phyloP scores from a whole-genome alignment of 2,329 filamentous ascomycete genomes.

The Epichloe aotearoae region DNA sequence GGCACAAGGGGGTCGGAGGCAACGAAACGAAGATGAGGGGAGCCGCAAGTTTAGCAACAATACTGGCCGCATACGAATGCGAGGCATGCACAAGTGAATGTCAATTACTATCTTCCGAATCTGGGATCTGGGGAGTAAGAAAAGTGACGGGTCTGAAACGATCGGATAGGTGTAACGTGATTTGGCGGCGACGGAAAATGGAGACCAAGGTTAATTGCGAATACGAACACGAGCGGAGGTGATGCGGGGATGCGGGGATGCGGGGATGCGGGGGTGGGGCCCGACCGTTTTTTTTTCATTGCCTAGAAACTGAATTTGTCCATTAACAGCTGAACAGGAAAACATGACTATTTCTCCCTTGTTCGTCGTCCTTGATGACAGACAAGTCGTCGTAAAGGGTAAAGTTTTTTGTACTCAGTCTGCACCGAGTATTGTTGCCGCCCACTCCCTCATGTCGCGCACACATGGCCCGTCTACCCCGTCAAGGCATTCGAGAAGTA shows the following conservation, averaged over 20 bases:
- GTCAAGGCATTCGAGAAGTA: conserved; percentile 6
- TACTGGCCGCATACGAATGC: neutral
- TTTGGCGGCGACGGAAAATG: neutral
- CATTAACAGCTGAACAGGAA: no score
- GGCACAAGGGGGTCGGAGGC: neutral
- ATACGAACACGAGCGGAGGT: neutral
- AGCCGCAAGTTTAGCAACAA: neutral
- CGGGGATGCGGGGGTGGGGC: neutral
- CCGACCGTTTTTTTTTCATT: neutral
- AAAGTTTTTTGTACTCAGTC: neutral
- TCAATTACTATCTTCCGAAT: no score
- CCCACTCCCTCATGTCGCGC: conserved; percentile 2
- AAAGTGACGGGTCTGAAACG: neutral
- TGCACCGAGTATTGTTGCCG: neutral
- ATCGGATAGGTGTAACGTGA: neutral
- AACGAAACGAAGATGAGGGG: neutral
- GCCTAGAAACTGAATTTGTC: no score
- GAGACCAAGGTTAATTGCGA: neutral
- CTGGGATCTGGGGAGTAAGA: no score
- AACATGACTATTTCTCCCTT: no score
- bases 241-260: neutral
- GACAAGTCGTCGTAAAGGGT: no score
- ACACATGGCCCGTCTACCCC: conserved; percentile 3
- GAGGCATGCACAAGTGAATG: no score
- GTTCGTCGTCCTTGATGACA: no score